Percentiles rank a stretch among this genome's conserved stretches.
Evolutionary conservation across 805 yeast species (phyloP).

Genomic region (Blastobotrys attinorum): DNA sequence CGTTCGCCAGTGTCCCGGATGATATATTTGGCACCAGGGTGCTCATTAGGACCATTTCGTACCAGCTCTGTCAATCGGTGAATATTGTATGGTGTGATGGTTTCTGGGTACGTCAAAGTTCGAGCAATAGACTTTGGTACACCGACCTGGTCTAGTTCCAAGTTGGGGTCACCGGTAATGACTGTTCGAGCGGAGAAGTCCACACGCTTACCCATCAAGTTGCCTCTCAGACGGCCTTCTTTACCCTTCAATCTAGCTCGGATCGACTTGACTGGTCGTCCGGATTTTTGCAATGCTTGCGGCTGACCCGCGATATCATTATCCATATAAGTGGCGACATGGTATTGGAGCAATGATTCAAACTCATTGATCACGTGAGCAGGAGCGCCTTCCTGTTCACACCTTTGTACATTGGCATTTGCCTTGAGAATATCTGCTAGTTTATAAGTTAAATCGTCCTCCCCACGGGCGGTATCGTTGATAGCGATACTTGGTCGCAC

Average conservation of each 20-base stretch:
- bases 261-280: conserved; percentile 96
- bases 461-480: conserved; percentile 97
- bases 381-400: conserved; percentile 98
- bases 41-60: conserved; percentile 97
- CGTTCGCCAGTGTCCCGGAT: conserved; percentile 98
- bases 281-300: conserved; percentile 96
- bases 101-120: conserved; percentile 92
- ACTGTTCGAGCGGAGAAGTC: conserved; percentile 98
- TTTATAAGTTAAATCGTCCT: conserved; percentile 97
- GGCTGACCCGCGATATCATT: conserved; percentile 99
- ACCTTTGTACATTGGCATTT: conserved; percentile 90
- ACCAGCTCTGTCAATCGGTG: conserved; percentile 88
- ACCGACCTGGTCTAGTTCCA: conserved; percentile 97
- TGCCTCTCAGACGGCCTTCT: conserved; percentile 98
- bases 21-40: conserved; percentile 98
- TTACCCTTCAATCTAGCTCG: conserved; percentile 99
- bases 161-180: conserved; percentile 97
- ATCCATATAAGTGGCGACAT: conserved; percentile 99
- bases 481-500: conserved; percentile 98
- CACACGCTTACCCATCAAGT: conserved; percentile 98
- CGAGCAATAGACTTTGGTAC: conserved; percentile 96
- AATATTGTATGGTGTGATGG: conserved; percentile 95
- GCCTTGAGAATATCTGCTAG: conserved; percentile 95
- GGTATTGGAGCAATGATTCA: conserved; percentile 91
- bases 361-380: conserved; percentile 96